These are phyloP conservation scores for Cubamyces lactineus DNA, from an alignment of 768 basidiomycete genomes.

Conservation along the genomic window DNA sequence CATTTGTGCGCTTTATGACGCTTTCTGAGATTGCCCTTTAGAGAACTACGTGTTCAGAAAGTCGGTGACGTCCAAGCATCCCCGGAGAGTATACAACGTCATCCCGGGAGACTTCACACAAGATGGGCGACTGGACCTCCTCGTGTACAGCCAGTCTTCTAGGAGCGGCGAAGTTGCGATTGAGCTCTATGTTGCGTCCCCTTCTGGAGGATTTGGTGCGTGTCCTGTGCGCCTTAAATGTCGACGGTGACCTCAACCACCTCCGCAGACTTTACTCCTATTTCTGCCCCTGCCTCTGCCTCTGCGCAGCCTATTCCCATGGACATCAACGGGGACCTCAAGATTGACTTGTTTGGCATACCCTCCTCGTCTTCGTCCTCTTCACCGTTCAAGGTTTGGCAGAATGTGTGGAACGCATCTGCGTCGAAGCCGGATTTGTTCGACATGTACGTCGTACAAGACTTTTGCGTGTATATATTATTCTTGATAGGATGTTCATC, in stretches of 20 bases:
- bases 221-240: neutral
- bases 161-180: conserved; percentile 60
- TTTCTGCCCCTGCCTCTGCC: conserved; percentile 64
- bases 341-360: conserved; percentile 83
- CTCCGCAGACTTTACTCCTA: conserved; percentile 37
- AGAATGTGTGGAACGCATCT: conserved; percentile 76
- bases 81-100: conserved; percentile 69
- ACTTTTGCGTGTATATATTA: conserved; percentile 14
- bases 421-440: conserved; percentile 58
- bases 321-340: conserved; percentile 87
- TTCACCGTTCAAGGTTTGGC: conserved; percentile 67
- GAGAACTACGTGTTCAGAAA: conserved; percentile 61
- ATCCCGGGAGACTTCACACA: conserved; percentile 94
- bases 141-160: conserved; percentile 77
- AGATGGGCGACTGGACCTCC: conserved; percentile 86
- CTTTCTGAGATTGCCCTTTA: conserved; percentile 32
- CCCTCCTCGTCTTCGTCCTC: conserved; percentile 41
- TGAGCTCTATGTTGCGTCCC: conserved; percentile 67
- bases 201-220: conserved; percentile 70
- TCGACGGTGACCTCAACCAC: neutral
- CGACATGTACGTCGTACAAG: conserved; percentile 52
- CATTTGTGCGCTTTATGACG: neutral
- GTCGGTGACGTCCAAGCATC: conserved; percentile 56
- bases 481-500: neutral
- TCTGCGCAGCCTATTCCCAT: conserved; percentile 82